Conservation (phyloP, 164 flowering plant genomes). For the Nelumbo lutea region DNA sequence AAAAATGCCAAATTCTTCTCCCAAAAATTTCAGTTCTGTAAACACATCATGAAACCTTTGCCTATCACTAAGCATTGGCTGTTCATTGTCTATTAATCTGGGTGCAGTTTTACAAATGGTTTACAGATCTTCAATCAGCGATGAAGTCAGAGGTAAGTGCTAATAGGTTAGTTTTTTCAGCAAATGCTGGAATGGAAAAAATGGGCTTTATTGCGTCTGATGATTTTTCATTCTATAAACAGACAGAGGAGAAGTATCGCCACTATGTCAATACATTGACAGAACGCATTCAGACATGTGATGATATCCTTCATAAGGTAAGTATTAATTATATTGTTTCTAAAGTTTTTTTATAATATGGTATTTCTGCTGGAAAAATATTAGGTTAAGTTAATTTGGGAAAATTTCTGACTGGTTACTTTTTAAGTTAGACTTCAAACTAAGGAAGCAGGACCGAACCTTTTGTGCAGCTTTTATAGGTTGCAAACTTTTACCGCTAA, state of each 20-base stretch:
- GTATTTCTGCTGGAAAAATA: background rate
- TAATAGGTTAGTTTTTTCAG: conserved; percentile 4
- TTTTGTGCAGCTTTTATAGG: too few relatives aligned
- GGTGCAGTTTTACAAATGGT: conserved; percentile 95
- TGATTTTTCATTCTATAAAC: conserved; percentile 20
- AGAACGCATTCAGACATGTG: conserved; percentile 87
- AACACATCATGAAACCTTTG: background rate
- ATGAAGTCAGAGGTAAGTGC: conserved; percentile 91
- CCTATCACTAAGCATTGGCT: background rate
- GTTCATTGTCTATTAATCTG: conserved; percentile 6
- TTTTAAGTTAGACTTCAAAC: too few relatives aligned
- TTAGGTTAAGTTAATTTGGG: background rate
- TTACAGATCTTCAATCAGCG: conserved; percentile 89
- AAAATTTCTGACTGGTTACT: too few relatives aligned
- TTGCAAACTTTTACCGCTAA: too few relatives aligned
- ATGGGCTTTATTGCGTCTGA: conserved; percentile 7
- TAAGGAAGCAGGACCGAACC: too few relatives aligned
- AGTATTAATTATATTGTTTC: background rate
- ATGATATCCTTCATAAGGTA: conserved; percentile 77
- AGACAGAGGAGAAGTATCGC: conserved; percentile 97
- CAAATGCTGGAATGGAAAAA: conserved; percentile 3
- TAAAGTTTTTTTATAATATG: background rate
- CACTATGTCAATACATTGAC: conserved; percentile 80
- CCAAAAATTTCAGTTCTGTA: background rate
- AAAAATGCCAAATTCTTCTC: background rate